Conservation (phyloP, 257 asterid species). For the Echites panduratus region DNA sequence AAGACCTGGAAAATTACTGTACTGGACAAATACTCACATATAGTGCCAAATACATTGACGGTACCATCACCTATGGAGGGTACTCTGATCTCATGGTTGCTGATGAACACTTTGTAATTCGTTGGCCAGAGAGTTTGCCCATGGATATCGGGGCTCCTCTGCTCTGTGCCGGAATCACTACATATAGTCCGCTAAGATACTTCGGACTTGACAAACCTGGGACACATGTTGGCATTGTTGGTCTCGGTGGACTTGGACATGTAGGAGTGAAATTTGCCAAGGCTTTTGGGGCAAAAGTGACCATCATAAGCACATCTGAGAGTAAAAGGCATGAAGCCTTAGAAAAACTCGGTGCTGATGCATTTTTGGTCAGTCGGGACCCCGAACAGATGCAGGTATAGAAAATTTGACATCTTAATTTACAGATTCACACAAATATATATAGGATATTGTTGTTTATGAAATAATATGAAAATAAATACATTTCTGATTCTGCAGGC, state of each 20-base stretch:
- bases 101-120: too few relatives aligned
- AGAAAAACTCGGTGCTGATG: constrained; percentile 33
- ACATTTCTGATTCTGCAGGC: constrained; percentile 26
- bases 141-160: constrained; percentile 49
- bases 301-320: constrained; percentile 43
- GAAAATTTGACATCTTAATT: not conserved
- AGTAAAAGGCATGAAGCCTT: too few relatives aligned
- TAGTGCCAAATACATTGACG: constrained; percentile 22
- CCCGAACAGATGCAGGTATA: constrained; percentile 34
- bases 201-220: too few relatives aligned
- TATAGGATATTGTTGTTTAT: not conserved
- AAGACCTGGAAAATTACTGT: constrained; percentile 32
- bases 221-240: too few relatives aligned
- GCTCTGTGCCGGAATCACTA: constrained; percentile 55
- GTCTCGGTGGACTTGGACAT: too few relatives aligned
- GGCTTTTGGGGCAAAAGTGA: constrained; percentile 54
- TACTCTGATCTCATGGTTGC: constrained; percentile 49
- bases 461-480: too few relatives aligned
- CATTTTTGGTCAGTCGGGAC: constrained; percentile 40
- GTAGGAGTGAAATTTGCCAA: too few relatives aligned
- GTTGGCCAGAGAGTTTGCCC: constrained; percentile 51
- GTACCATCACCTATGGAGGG: constrained; percentile 52
- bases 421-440: too few relatives aligned
- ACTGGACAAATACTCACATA: constrained; percentile 31
- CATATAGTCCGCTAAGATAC: constrained; percentile 46